Evolutionary conservation across 2,329 filamentous ascomycete species (phyloP), one percentile per base, ranked within the genome.

Genomic region (Nothophaeocryptopus gaeumannii): DNA sequence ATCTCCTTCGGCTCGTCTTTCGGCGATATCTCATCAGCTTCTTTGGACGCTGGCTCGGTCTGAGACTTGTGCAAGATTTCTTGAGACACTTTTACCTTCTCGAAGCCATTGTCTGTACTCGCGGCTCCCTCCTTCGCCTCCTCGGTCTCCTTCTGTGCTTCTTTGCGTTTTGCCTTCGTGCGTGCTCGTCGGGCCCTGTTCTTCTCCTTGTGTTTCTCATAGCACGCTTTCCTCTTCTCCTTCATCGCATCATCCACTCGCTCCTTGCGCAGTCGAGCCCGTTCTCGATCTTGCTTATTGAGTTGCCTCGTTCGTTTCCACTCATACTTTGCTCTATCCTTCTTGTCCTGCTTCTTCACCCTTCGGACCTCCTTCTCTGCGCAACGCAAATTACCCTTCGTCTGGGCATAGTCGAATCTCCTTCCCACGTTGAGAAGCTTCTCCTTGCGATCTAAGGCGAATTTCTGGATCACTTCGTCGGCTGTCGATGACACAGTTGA

Each of bases 341-440:
- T 70, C 57, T 71, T 73, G 36, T 70, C 63, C 32, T 45, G 35
- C 36, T 70, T 69, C 20, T 69, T 68, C 42, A 67, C 61, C 39
- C 67, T 69, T 51, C 66, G 70, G 50, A 70, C 69, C 4, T 73
- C 69, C 39, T 68, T 72, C 48, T 81, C 78, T 49, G 77, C 74
- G 34, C 79, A 76, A 4, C 74, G 58, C 34, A 81, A 72, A 5
- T 78, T 74, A 3, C 80, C 83, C 63, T 86, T 87, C 55, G 80
- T 79, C 65, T 88, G 83, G 0, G 85, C 84, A 5, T 88, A 75
- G 57, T 88, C 85, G 54, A 87, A 88, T 1, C 83, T 83, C 44
- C 83, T 74, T 1, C 85, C 85, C n/a, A 86, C 82, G 9, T 82
- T 75, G 1, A 84, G 76, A 2, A 95, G 77, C 68, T 95, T 95